A percentile compares a stretch with the other conserved stretches of the same genome.
phyloP scores from a whole-genome alignment of 306 rosid species.

The Prunus mongolica region DNA sequence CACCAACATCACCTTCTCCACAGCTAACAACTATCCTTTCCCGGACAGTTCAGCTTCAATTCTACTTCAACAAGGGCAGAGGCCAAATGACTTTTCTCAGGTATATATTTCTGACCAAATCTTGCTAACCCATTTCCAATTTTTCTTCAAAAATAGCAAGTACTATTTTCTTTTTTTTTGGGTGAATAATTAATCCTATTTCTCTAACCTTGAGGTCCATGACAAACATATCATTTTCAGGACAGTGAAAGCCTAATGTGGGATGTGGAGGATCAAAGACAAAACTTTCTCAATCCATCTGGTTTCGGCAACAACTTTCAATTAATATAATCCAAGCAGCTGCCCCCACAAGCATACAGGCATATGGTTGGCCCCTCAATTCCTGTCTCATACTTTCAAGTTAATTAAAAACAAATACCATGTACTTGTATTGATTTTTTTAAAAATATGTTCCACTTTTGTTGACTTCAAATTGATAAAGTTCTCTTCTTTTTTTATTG shows the following conservation, averaged over 20 bases:
- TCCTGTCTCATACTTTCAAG: slow-evolving; percentile 22
- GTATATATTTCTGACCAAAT: slow-evolving; percentile 20
- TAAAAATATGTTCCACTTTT: neutral
- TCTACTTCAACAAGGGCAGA: slow-evolving; percentile 44
- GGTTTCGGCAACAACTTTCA: slow-evolving; percentile 37
- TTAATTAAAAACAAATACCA: neutral
- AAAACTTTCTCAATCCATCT: slow-evolving; percentile 60
- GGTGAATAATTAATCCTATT: neutral
- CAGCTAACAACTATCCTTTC: slow-evolving; percentile 31
- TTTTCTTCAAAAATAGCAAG: neutral
- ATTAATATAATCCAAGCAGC: slow-evolving; percentile 28
- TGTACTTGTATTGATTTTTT: neutral
- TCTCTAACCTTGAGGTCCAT: neutral
- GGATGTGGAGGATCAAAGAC: slow-evolving; percentile 80
- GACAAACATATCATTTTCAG: slow-evolving; percentile 55
- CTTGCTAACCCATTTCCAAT: neutral
- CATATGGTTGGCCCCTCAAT: slow-evolving; percentile 55
- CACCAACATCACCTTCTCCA: slow-evolving; percentile 20
- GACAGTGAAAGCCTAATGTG: slow-evolving; percentile 48
- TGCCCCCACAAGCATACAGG: slow-evolving; percentile 35
- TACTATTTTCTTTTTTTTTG: neutral
- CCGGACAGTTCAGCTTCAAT: slow-evolving; percentile 38
- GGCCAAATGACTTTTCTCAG: slow-evolving; percentile 45
- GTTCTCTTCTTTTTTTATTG: neutral
- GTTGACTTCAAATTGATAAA: neutral